Conservation (phyloP, 2,329 filamentous ascomycete species). For the Dothistroma pini region DNA sequence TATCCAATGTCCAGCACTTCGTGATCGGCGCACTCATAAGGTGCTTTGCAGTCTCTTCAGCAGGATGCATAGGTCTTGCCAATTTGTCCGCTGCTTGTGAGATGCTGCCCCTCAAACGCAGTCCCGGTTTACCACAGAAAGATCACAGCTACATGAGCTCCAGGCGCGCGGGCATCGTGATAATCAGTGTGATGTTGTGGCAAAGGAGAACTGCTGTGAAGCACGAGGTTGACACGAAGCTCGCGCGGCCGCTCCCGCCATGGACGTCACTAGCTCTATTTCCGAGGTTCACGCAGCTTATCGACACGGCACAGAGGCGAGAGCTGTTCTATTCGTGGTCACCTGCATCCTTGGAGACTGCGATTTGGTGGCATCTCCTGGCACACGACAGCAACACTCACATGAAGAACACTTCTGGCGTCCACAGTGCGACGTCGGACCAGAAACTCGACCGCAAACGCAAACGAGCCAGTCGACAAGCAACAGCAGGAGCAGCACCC, state of each 20-base stretch:
- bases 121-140: too few species aligned
- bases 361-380: neutral
- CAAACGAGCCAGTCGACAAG: conserved; percentile 14
- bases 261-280: neutral
- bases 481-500: neutral
- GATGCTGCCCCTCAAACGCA: too few species aligned
- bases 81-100: too few species aligned
- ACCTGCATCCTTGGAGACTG: neutral
- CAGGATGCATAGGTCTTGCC: too few species aligned
- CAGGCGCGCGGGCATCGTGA: neutral
- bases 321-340: neutral
- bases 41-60: too few species aligned
- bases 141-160: too few species aligned
- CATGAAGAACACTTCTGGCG: conserved; percentile 24
- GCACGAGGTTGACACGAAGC: neutral
- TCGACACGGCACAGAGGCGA: neutral
- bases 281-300: neutral
- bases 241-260: neutral
- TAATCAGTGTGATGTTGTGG: neutral
- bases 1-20: too few species aligned
- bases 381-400: conserved; percentile 8
- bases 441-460: conserved; percentile 25
- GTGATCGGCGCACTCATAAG: too few species aligned
- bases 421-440: conserved; percentile 18
- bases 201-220: neutral